Evolutionary conservation across 306 rosid species (phyloP).

Genomic region (Clitoria ternatea): DNA sequence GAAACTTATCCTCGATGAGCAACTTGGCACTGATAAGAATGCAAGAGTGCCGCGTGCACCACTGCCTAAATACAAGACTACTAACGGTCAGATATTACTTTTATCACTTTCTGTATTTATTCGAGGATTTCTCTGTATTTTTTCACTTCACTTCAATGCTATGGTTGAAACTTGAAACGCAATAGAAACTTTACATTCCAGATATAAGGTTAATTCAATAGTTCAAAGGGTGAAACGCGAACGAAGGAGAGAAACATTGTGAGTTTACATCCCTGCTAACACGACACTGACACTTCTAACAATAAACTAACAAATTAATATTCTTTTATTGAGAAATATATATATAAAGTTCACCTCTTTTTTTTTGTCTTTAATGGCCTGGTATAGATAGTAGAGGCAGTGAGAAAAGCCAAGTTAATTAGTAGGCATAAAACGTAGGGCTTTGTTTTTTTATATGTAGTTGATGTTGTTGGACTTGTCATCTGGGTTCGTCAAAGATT

Average conservation of each 20-base stretch:
- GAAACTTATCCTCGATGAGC: constrained; percentile 30
- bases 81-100: constrained; percentile 39
- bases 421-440: background rate
- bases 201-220: no score
- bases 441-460: background rate
- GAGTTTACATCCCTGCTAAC: no score
- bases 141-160: background rate
- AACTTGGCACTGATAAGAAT: constrained; percentile 42
- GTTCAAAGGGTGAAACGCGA: no score
- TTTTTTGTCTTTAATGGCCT: background rate
- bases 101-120: background rate
- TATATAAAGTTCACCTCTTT: background rate
- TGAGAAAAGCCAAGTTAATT: background rate
- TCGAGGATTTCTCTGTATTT: background rate
- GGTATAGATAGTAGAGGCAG: background rate
- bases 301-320: no score
- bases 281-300: no score
- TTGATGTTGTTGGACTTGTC: background rate
- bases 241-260: no score
- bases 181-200: no score
- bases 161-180: background rate
- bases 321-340: no score
- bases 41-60: constrained; percentile 32
- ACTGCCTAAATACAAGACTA: constrained; percentile 37
- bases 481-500: background rate